Percentiles rank a stretch among this genome's conserved stretches.
Evolutionary conservation across 805 yeast genomes (phyloP).

Genomic region (Metschnikowia gelsemii): DNA sequence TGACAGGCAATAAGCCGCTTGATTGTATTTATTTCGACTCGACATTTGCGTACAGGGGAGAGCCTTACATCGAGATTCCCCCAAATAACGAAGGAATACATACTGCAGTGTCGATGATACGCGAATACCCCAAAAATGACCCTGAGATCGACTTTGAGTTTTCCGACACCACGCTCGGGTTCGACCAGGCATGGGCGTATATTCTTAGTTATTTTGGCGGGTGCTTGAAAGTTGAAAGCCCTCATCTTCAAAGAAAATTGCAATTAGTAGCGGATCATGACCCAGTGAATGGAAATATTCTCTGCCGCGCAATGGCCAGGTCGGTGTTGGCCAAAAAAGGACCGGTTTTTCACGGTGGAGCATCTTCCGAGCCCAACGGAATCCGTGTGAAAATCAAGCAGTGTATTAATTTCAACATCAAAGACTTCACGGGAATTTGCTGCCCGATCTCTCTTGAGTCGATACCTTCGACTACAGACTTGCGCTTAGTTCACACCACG

Average conservation of each 20-base stretch:
- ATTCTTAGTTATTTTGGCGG: conserved; percentile 28
- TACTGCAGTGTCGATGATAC: conserved; percentile 32
- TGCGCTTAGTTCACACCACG: conserved; percentile 21
- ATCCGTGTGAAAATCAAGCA: conserved; percentile 33
- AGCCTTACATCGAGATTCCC: conserved; percentile 47
- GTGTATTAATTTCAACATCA: conserved; percentile 36
- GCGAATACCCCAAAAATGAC: conserved; percentile 41
- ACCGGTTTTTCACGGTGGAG: conserved; percentile 13
- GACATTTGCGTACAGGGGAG: conserved; percentile 49
- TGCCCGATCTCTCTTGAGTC: conserved; percentile 26
- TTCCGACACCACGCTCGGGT: conserved; percentile 45
- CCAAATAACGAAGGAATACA: conserved; percentile 44
- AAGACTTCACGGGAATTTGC: conserved; percentile 32
- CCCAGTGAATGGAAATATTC: conserved; percentile 7
- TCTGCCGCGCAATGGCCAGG: conserved; percentile 1
- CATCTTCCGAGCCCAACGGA: neutral
- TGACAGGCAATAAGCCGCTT: conserved; percentile 29
- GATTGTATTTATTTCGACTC: conserved; percentile 55
- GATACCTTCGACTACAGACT: conserved; percentile 16
- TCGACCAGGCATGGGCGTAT: conserved; percentile 53
- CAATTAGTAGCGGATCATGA: conserved; percentile 12
- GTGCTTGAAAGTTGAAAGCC: conserved; percentile 6
- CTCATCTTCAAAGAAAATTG: conserved; percentile 1
- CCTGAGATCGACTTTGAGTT: conserved; percentile 42
- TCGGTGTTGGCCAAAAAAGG: neutral